These are phyloP conservation scores for Cruciata laevipes DNA, from an alignment of 257 asterid species.

Conservation along the genomic window DNA sequence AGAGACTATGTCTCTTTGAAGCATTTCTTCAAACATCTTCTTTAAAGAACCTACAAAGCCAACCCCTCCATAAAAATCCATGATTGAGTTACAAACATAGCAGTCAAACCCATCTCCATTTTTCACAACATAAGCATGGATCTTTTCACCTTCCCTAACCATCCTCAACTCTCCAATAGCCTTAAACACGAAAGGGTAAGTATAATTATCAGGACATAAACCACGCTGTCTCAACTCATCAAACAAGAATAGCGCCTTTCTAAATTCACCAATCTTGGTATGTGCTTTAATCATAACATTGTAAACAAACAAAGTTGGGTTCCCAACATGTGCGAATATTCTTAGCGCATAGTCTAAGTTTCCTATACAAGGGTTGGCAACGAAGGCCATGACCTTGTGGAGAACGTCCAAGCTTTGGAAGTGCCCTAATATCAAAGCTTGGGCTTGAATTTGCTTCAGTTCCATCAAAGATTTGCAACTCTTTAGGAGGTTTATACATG, in stretches of 20 bases:
- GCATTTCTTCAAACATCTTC: conserved; percentile 72
- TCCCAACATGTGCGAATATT: conserved; percentile 38
- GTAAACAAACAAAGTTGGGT: conserved; percentile 52
- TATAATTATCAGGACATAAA: conserved; percentile 64
- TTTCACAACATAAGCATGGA: conserved; percentile 73
- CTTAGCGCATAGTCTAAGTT: conserved; percentile 46
- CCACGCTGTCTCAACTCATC: conserved; percentile 55
- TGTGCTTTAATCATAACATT: conserved; percentile 71
- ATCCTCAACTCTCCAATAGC: conserved; percentile 48
- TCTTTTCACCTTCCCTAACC: conserved; percentile 51
- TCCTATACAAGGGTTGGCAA: conserved; percentile 26
- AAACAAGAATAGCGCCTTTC: conserved; percentile 50
- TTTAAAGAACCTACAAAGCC: conserved; percentile 35
- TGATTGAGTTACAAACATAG: conserved; percentile 58
- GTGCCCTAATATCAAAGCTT: conserved; percentile 45
- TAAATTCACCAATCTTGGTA: conserved; percentile 34
- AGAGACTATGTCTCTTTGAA: conserved; percentile 47
- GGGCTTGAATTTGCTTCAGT: conserved; percentile 64
- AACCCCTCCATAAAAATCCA: conserved; percentile 59
- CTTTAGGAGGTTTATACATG: conserved; percentile 51
- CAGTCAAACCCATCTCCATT: conserved; percentile 52
- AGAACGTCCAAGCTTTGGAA: conserved; percentile 51
- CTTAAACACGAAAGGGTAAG: conserved; percentile 78
- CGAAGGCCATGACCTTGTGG: conserved; percentile 63
- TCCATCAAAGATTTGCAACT: conserved; percentile 53